Conservation (phyloP, 495 filamentous ascomycete species). For the Lentithecium fluviatile region DNA sequence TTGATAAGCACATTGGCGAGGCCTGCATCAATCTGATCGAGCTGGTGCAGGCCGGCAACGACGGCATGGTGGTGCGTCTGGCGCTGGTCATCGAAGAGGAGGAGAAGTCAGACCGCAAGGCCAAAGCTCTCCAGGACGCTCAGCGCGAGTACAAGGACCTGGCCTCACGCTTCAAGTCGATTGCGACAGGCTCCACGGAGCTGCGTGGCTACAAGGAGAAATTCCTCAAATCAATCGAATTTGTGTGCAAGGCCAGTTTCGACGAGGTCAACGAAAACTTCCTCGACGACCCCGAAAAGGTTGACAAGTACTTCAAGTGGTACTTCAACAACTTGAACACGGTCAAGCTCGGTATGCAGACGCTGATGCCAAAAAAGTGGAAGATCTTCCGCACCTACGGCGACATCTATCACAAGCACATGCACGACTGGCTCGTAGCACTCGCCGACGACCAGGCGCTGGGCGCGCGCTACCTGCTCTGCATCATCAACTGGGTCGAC, state of each 20-base stretch:
- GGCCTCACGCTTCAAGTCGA: slow-evolving; percentile 87
- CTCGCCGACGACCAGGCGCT: slow-evolving; percentile 79
- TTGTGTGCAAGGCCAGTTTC: slow-evolving; percentile 71
- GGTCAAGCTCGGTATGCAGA: slow-evolving; percentile 84
- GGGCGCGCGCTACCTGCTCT: slow-evolving; percentile 73
- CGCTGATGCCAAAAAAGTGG: slow-evolving; percentile 94
- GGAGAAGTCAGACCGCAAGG: slow-evolving; percentile 90
- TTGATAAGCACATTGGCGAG: slow-evolving; percentile 89
- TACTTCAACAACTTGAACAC: slow-evolving; percentile 96
- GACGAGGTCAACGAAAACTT: slow-evolving; percentile 72
- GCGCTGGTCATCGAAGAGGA: slow-evolving; percentile 92
- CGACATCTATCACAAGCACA: slow-evolving; percentile 83
- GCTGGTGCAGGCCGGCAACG: slow-evolving; percentile 77
- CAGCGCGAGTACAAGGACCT: slow-evolving; percentile 93
- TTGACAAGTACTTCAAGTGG: slow-evolving; percentile 87
- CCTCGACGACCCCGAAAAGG: slow-evolving; percentile 71
- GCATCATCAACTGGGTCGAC: slow-evolving; percentile 91
- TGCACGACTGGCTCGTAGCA: slow-evolving; percentile 87
- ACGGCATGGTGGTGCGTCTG: slow-evolving; percentile 82
- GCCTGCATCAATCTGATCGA: slow-evolving; percentile 88
- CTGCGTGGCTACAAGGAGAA: slow-evolving; percentile 97
- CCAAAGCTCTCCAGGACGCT: slow-evolving; percentile 86
- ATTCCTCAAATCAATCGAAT: slow-evolving; percentile 76
- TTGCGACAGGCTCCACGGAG: slow-evolving; percentile 85
- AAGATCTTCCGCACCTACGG: slow-evolving; percentile 89